Percentiles rank a stretch among this genome's conserved stretches.
phyloP scores from a whole-genome alignment of 768 basidiomycete species.

The Termitomyces sp. region DNA sequence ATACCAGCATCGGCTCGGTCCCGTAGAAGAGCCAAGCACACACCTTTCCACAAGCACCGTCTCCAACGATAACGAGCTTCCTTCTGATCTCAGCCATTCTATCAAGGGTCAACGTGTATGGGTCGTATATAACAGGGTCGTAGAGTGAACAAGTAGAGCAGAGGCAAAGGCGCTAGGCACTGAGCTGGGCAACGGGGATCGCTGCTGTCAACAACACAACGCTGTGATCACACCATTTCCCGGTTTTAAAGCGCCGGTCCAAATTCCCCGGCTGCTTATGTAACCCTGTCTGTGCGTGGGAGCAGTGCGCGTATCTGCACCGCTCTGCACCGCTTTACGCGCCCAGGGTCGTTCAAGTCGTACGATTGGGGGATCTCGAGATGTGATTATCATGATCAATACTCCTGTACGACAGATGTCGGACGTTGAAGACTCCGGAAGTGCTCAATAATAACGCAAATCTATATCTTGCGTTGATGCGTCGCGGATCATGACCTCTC shows the following conservation, averaged over 20 bases:
- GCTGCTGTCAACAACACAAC: slow-evolving; percentile 15
- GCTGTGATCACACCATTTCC: slow-evolving; percentile 9
- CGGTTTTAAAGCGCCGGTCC: slow-evolving; percentile 20
- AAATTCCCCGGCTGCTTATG: slow-evolving; percentile 8
- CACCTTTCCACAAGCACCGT: slow-evolving; percentile 96
- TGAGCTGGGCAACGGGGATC: slow-evolving; percentile 5
- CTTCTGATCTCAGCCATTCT: slow-evolving; percentile 95
- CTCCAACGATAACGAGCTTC: slow-evolving; percentile 98
- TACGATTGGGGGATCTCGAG: neutral
- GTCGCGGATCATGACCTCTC: too few relatives aligned
- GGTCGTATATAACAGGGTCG: neutral
- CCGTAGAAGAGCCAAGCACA: neutral
- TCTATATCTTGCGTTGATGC: too few relatives aligned
- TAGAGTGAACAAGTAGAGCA: neutral
- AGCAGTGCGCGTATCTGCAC: neutral
- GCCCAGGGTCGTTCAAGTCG: neutral
- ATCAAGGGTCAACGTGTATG: neutral
- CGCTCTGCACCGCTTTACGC: neutral
- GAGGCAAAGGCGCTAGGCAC: slow-evolving; percentile 7
- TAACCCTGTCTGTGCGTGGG: slow-evolving; percentile 22
- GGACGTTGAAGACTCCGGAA: too few relatives aligned
- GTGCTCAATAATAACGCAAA: too few relatives aligned
- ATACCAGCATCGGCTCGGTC: neutral
- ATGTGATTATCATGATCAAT: too few relatives aligned
- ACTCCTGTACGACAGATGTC: too few relatives aligned